These are phyloP conservation scores for Cucumis cinereus DNA, from an alignment of 306 rosid species.

Conservation along the genomic window DNA sequence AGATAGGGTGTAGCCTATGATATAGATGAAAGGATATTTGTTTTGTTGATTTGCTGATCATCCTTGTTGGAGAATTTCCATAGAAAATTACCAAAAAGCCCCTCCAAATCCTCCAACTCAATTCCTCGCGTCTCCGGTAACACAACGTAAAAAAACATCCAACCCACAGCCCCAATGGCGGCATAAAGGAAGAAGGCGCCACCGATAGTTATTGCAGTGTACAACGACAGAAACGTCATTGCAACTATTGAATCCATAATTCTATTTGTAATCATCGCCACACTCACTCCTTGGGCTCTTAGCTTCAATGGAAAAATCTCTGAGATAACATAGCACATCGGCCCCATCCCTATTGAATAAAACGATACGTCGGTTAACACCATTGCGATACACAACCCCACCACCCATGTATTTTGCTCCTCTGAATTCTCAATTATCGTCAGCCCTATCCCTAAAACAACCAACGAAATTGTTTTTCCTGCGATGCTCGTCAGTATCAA, in stretches of 20 bases:
- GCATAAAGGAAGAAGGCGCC: slow-evolving; percentile 64
- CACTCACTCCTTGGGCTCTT: slow-evolving; percentile 60
- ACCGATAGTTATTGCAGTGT: slow-evolving; percentile 34
- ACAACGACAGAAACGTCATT: slow-evolving; percentile 64
- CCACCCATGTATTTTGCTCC: slow-evolving; percentile 27
- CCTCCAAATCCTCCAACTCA: slow-evolving; percentile 66
- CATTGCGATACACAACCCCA: slow-evolving; percentile 29
- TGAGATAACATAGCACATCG: slow-evolving; percentile 61
- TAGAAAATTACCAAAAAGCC: slow-evolving; percentile 46
- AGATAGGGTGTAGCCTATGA: too few species aligned
- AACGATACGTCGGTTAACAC: slow-evolving; percentile 38
- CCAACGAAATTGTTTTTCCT: slow-evolving; percentile 39
- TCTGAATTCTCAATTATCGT: slow-evolving; percentile 23
- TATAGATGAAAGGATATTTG: too few species aligned
- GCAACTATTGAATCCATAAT: slow-evolving; percentile 39
- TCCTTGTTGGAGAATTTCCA: slow-evolving; percentile 13
- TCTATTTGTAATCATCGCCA: slow-evolving; percentile 49
- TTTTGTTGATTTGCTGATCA: too few species aligned
- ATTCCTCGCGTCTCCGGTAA: slow-evolving; percentile 67
- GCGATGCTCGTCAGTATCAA: slow-evolving; percentile 41
- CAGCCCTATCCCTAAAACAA: slow-evolving; percentile 23
- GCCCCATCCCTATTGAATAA: slow-evolving; percentile 78
- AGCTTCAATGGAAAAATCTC: slow-evolving; percentile 70
- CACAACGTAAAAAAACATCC: slow-evolving; percentile 42
- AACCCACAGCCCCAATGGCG: slow-evolving; percentile 23